phyloP scores from a whole-genome alignment of 148 eudicot species.

The Rhododendron henanense region DNA sequence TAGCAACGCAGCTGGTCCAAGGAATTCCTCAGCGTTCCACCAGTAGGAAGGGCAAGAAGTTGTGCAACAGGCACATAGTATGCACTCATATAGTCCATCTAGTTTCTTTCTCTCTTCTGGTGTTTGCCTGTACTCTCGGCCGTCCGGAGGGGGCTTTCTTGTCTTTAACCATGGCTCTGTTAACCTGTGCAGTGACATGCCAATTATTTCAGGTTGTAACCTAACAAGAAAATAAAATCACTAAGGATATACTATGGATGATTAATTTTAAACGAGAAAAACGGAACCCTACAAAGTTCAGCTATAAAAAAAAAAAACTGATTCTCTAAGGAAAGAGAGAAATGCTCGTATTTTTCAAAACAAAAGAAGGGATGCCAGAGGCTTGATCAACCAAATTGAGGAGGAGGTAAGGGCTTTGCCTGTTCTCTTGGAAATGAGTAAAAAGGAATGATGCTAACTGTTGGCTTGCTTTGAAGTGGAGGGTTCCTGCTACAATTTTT shows the following conservation, averaged over 20 bases:
- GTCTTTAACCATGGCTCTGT: conserved; percentile 89
- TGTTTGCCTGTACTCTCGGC: conserved; percentile 62
- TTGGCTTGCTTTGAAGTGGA: too few relatives aligned
- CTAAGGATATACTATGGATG: neutral
- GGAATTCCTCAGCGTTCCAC: conserved; percentile 79
- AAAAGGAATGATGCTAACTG: too few relatives aligned
- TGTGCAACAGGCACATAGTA: conserved; percentile 77
- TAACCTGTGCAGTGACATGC: conserved; percentile 23
- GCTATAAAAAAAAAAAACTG: neutral
- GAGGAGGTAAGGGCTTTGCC: too few relatives aligned
- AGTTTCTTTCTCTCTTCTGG: conserved; percentile 53
- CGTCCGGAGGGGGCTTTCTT: conserved; percentile 43
- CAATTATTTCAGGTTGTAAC: too few relatives aligned
- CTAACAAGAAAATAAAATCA: neutral
- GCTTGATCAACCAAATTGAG: too few relatives aligned
- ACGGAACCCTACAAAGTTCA: neutral
- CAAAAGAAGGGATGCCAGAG: too few relatives aligned
- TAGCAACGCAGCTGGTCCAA: conserved; percentile 76
- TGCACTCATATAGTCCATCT: conserved; percentile 79
- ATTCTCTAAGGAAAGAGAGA: too few relatives aligned
- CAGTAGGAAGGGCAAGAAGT: conserved; percentile 84
- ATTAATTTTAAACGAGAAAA: neutral
- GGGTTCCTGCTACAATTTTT: too few relatives aligned
- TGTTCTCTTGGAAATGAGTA: too few relatives aligned
- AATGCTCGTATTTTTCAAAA: too few relatives aligned